These are phyloP conservation scores for Salvia rosmarinus DNA, from an alignment of 257 asterid genomes.

Conservation along the genomic window DNA sequence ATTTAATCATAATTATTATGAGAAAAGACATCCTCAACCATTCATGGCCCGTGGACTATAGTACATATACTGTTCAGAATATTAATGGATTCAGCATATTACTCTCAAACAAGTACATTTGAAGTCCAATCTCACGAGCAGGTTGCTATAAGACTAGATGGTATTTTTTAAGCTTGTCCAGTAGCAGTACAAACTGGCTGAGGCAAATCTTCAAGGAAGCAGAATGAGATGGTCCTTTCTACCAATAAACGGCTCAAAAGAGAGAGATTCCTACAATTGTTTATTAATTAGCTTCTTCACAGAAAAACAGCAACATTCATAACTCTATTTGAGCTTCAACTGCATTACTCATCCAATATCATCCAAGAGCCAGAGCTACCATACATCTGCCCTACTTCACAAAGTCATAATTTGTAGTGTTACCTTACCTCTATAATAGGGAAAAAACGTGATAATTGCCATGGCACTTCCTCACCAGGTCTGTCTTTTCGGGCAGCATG, in stretches of 20 bases:
- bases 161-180: conserved; percentile 5
- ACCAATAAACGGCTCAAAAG: conserved; percentile 9
- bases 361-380: conserved; percentile 7
- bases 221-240: background rate
- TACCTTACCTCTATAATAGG: conserved; percentile 97
- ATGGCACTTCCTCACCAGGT: conserved; percentile 68
- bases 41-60: background rate
- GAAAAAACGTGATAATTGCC: conserved; percentile 96
- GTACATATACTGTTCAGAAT: background rate
- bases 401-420: conserved; percentile 11
- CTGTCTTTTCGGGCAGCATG: conserved; percentile 91
- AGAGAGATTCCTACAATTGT: background rate
- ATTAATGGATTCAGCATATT: background rate
- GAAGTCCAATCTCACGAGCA: background rate
- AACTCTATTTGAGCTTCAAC: conserved; percentile 24
- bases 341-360: conserved; percentile 23
- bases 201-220: background rate
- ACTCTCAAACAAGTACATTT: conserved; percentile 1
- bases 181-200: conserved; percentile 2
- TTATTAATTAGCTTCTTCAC: conserved; percentile 19
- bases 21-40: conserved; percentile 5
- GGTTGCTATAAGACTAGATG: background rate
- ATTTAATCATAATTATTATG: conserved; percentile 8
- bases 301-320: conserved; percentile 20
- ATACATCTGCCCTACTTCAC: conserved; percentile 27